Evolutionary conservation across 345 rosid genomes (phyloP), one percentile per base, ranked within the genome.

Genomic region (Salix arbutifolia): DNA sequence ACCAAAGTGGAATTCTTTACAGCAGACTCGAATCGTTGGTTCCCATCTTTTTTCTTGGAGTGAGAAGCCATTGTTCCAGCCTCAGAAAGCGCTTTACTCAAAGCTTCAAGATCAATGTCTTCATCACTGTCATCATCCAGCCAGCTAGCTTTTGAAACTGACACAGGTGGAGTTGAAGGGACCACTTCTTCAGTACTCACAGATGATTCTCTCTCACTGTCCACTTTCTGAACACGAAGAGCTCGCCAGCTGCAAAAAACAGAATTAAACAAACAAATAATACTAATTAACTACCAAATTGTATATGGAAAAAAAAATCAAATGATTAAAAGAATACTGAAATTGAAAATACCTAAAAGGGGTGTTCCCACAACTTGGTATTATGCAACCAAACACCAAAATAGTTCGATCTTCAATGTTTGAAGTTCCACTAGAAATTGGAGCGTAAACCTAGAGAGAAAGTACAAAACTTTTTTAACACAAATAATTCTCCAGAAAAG

Each of bases 211-310:
- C 81, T 69, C 48, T 16, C 86, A 66, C 76, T 31, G 25, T 78
- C 71, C 70, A 71, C 52, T 84, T 84, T 92, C 80, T 87, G 94
- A 82, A 92, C 61, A 66, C 96, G 92, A 85, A 92, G 80, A 76
- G 93, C 98, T 80, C 91, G 92, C 98, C 97, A 96, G 72, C 99
- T 96, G 78, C 76, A 79, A 37, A 28, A 28, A 23, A 70, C 65
- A 70, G 8, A n/a, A 70, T 58, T 2, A 28, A 26, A 83, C 25
- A 48, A 16, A 58, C 14, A 4, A 60, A 5, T 5, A 52, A 8
- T 62, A 30, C 35, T 30, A 12, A 11, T 62, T 33, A n/a, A 12
- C 30, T 67, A 30, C 5, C 30, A 23, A 9, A 31, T 14, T 16
- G 46, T 18, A 53, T 23, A 37, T 3, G 58, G 30, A 17, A 42